phyloP scores from a whole-genome alignment of 2,329 filamentous ascomycete species.

The Aspergillus sp. region DNA sequence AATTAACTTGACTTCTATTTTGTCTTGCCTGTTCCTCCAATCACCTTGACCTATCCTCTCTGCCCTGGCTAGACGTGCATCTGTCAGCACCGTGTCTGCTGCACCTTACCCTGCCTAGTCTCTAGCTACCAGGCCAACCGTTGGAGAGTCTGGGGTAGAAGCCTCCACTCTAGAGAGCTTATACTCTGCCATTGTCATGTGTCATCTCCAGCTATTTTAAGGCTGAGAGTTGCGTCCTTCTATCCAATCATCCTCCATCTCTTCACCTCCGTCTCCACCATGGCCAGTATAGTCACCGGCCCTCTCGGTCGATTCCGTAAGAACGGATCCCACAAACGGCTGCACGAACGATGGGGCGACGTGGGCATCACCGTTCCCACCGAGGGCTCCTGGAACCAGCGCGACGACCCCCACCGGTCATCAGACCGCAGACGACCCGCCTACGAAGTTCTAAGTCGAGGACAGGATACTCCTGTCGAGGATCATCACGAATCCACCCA shows the following conservation, averaged over 20 bases:
- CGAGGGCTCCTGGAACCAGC: conserved; percentile 42
- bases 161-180: background rate
- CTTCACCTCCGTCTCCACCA: conserved; percentile 10
- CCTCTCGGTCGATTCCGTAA: conserved; percentile 36
- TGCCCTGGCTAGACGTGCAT: background rate
- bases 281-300: conserved; percentile 32
- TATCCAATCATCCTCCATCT: background rate
- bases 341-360: conserved; percentile 45
- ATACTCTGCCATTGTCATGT: background rate
- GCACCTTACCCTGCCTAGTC: background rate
- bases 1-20: background rate
- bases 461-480: background rate
- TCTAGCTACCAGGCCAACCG: background rate
- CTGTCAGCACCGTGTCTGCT: background rate
- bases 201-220: background rate
- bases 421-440: conserved; percentile 18
- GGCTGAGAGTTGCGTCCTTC: background rate
- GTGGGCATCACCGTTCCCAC: conserved; percentile 40
- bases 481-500: conserved; percentile 8
- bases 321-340: conserved; percentile 26
- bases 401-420: conserved; percentile 29
- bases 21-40: background rate
- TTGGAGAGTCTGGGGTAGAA: background rate
- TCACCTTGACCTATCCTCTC: background rate
- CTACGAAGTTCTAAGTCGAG: conserved; percentile 16